phyloP scores from a whole-genome alignment of 2,329 filamentous ascomycete genomes.

The Trichoderma pleuroti region DNA sequence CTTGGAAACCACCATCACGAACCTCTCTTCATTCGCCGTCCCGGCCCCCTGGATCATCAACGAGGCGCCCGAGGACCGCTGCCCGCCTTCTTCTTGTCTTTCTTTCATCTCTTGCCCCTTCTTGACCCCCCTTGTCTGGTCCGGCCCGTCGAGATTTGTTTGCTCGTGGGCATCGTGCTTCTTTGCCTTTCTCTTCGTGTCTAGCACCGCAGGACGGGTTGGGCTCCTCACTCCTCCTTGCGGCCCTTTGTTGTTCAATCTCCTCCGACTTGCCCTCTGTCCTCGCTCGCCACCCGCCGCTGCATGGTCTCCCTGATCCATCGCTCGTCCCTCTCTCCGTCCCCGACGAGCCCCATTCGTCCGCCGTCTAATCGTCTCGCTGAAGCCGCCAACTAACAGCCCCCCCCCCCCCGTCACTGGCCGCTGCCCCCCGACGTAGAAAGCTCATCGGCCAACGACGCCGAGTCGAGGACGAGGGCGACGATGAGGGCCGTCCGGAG shows the following conservation, averaged over 20 bases:
- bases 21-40: slow-evolving; percentile 22
- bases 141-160: slow-evolving; percentile 5
- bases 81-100: slow-evolving; percentile 9
- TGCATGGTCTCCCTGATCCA: slow-evolving; percentile 30
- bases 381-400: slow-evolving; percentile 18
- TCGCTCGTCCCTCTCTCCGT: slow-evolving; percentile 27
- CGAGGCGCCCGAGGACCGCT: slow-evolving; percentile 18
- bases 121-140: neutral
- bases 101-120: neutral
- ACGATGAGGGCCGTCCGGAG: slow-evolving; percentile 60
- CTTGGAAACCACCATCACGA: slow-evolving; percentile 30
- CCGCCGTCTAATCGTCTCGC: slow-evolving; percentile 29
- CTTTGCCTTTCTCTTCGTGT: slow-evolving; percentile 21
- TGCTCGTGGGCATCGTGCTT: slow-evolving; percentile 12
- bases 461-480: slow-evolving; percentile 66
- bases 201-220: slow-evolving; percentile 27
- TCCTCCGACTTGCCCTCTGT: neutral
- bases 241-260: slow-evolving; percentile 15
- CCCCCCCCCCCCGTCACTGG: slow-evolving; percentile 34
- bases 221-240: slow-evolving; percentile 16
- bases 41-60: slow-evolving; percentile 19
- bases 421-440: slow-evolving; percentile 53
- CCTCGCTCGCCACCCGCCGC: slow-evolving; percentile 19
- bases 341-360: slow-evolving; percentile 30
- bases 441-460: slow-evolving; percentile 65